phyloP scores from a whole-genome alignment of 768 basidiomycete species.

The Agrocybe pediades region DNA sequence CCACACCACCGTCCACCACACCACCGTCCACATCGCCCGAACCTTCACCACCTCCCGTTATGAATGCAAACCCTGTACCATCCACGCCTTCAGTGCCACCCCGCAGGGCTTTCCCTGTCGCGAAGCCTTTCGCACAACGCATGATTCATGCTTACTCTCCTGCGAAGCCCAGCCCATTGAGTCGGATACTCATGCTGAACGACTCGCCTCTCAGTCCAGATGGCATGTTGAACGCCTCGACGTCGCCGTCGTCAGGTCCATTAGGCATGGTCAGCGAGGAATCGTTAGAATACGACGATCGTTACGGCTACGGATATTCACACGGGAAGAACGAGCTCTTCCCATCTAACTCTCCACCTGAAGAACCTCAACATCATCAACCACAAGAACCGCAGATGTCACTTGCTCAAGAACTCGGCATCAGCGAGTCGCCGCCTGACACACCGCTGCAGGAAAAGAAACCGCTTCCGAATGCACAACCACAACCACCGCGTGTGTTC shows the following conservation, averaged over 20 bases:
- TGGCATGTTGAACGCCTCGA: slow-evolving; percentile 26
- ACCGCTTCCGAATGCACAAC: slow-evolving; percentile 30
- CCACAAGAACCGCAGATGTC: slow-evolving; percentile 31
- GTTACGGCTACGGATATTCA: slow-evolving; percentile 19
- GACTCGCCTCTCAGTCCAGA: slow-evolving; percentile 56
- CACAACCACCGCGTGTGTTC: slow-evolving; percentile 21
- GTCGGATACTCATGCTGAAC: slow-evolving; percentile 73
- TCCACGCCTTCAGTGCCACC: slow-evolving; percentile 32
- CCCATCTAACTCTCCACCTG: neutral
- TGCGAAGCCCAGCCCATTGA: slow-evolving; percentile 77
- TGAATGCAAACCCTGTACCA: slow-evolving; percentile 23
- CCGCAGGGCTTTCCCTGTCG: slow-evolving; percentile 64
- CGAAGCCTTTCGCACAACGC: slow-evolving; percentile 66
- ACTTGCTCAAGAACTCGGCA: slow-evolving; percentile 47
- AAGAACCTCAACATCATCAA: slow-evolving; percentile 1
- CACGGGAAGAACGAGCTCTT: slow-evolving; percentile 14
- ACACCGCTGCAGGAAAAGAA: slow-evolving; percentile 58
- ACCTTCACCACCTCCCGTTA: slow-evolving; percentile 5
- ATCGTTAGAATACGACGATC: slow-evolving; percentile 27
- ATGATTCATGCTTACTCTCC: slow-evolving; percentile 87
- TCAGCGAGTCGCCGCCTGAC: slow-evolving; percentile 43
- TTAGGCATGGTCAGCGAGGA: slow-evolving; percentile 37
- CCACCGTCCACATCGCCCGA: slow-evolving; percentile 16
- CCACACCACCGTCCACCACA: slow-evolving; percentile 6
- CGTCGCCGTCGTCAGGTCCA: slow-evolving; percentile 21